Conservation (phyloP, 1,284 basidiomycete species). For the Inonotus obliquus region DNA sequence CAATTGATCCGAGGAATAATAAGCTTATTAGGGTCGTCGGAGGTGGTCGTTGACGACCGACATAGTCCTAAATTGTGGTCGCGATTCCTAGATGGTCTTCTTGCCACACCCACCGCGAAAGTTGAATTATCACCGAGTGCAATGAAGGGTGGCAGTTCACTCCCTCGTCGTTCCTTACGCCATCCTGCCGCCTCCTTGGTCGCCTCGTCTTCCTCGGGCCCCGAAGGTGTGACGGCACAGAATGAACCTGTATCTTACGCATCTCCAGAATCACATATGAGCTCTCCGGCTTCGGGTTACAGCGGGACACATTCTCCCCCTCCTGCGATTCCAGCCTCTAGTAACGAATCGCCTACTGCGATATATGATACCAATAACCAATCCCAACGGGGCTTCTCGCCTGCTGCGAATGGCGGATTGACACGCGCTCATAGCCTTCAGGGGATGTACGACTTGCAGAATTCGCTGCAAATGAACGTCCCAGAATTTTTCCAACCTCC, state of each 20-base stretch:
- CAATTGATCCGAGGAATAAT: slow-evolving; percentile 57
- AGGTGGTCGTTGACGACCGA: slow-evolving; percentile 68
- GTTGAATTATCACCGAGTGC: slow-evolving; percentile 32
- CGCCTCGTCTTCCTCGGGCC: background rate
- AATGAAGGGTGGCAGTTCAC: slow-evolving; percentile 11
- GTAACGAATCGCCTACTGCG: background rate
- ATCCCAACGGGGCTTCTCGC: background rate
- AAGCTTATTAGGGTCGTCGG: slow-evolving; percentile 57
- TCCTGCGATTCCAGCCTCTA: background rate
- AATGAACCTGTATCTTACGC: background rate
- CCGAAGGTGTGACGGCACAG: background rate
- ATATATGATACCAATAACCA: background rate
- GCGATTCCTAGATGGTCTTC: slow-evolving; percentile 63
- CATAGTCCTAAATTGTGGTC: slow-evolving; percentile 74
- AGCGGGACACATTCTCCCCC: background rate
- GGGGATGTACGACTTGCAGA: slow-evolving; percentile 12
- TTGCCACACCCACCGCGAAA: slow-evolving; percentile 51
- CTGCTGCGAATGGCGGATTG: background rate
- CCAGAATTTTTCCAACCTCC: slow-evolving; percentile 47
- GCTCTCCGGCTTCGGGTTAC: background rate
- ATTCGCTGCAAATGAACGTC: slow-evolving; percentile 25
- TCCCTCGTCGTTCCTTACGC: slow-evolving; percentile 12
- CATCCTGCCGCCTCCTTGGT: slow-evolving; percentile 17
- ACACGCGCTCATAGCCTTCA: background rate
- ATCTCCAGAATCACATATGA: background rate